Percentiles rank a stretch among this genome's conserved stretches.
These are phyloP conservation scores for Lasiodiplodia citricola DNA, from an alignment of 2,329 filamentous ascomycete genomes.

Conservation along the genomic window DNA sequence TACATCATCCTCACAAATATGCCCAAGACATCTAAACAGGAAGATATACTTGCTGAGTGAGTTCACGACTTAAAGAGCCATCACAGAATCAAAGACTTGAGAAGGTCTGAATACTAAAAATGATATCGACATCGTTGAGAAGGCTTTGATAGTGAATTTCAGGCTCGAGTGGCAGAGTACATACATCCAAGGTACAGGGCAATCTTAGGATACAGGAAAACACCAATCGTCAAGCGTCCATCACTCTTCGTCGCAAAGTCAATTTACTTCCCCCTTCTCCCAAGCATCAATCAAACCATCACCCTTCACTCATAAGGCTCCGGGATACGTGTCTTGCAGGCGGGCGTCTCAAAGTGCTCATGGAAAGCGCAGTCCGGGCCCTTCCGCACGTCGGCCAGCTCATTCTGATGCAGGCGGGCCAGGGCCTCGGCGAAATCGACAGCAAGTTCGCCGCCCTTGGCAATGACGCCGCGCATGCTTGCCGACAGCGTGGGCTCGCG, in stretches of 20 bases:
- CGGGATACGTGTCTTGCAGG: neutral
- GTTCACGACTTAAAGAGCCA: neutral
- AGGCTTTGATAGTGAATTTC: neutral
- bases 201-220: neutral
- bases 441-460: constrained; percentile 34
- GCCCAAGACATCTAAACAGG: neutral
- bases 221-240: neutral
- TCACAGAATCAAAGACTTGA: neutral
- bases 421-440: constrained; percentile 38
- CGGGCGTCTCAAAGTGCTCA: constrained; percentile 33
- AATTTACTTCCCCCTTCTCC: neutral
- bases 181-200: neutral
- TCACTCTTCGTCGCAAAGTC: neutral
- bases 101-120: neutral
- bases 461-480: constrained; percentile 34
- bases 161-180: neutral
- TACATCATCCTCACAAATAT: neutral
- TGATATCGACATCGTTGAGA: neutral
- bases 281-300: neutral
- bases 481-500: constrained; percentile 31
- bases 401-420: constrained; percentile 34
- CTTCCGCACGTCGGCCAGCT: constrained; percentile 36
- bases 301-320: constrained; percentile 24
- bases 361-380: constrained; percentile 39
- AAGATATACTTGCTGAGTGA: neutral